Evolutionary conservation across 176 grass and related monocot species (phyloP), one percentile per base, ranked within the genome.

Genomic region (Oryza australiensis): DNA sequence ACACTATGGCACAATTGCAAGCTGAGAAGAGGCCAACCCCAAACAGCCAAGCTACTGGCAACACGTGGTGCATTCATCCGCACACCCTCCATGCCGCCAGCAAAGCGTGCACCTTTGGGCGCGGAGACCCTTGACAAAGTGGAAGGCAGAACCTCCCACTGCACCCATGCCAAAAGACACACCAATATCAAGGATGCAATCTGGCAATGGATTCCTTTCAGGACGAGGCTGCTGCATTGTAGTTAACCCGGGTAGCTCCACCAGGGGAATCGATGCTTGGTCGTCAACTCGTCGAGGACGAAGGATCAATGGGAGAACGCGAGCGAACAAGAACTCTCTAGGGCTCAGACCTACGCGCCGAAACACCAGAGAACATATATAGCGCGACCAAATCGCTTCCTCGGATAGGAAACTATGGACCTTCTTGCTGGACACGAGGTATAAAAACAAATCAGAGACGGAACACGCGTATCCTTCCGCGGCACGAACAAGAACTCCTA

Each of bases 51-150:
- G 68, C 22, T 41, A 1, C 90, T 85, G 4, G 40, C 80, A 35
- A 93, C 24, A 18, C 41, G 73, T 0, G 83, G 86, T 0, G 40
- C 86, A 62, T 93, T 89, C 86, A 90, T 84, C 64, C 68, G 24
- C 14, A 73, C 46, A 27, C 83, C 80, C 65, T 93, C 66, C 62
- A 76, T 29, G 27, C 76, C 83, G 15, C 76, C 86, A 33, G 29
- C 20, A 22, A 93, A 60, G 60, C 83, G 53, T n/a, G 81, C 23
- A 1, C 88, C 88, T 70, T 66, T 68, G 20, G 90, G 85, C 6
- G 55, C 73, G 68, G 53, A 96, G 22, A 41, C 86, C 88, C 73
- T 85, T 90, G 68, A 82, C 2, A 26, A 93, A 92, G 82, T 88
- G 78, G 49, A 23, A 92, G 26, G 16, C 48, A 14, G 84, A 92